Base-by-base conservation (phyloP, 495 filamentous ascomycete species). In the Xylaria intraflava region DNA sequence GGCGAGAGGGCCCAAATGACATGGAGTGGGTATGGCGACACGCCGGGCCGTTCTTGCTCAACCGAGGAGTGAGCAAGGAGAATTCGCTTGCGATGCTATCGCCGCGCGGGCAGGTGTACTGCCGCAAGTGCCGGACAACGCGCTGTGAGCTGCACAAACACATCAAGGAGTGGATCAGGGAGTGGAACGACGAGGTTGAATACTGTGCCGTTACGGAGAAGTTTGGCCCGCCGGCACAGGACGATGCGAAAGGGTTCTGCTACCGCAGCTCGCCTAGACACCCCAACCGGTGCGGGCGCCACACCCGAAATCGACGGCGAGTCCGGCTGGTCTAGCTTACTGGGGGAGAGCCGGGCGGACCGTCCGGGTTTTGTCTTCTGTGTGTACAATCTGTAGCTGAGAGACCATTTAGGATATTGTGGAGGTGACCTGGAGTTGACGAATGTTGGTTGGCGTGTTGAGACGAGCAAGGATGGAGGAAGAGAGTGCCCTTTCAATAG, bases 1-100 rank as follows among this genome's bases (percentile, higher is more conserved):
- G 76, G 20, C 75, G 77, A 11, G 58, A 67, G 16, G 78, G 78
- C 7, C 78, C 78, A 20, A 81, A 81, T 62, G 70, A 77, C 43
- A 72, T 79, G 48, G 78, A 81, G 58, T 76, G 75, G 66, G 76
- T 75, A 30, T 81, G 77, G 77, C 71, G 75, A 47, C 58, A 76
- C 20, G 69, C 76, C 6, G 74, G 69, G 1, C 68, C 62, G 10
- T 60, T 72, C 42, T 48, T 69, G 36, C 41, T 55, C 30, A 30
- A 46, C 36, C 12, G 46, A 14, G 24, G 16, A 30, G 40, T 47
- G 11, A 59, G 59, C 60, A 62, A 68, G 57, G 65, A 63, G 59
- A 59, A 59, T 40, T 62, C 66, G 31, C 65, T 76, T 26, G 66
- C 70, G 17, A 60, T 59, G 50, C 55, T 76, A 24, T 66, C 72